These are phyloP conservation scores for Xylariomycetidae sp. DNA, from an alignment of 2,329 filamentous ascomycete species.

Conservation along the genomic window DNA sequence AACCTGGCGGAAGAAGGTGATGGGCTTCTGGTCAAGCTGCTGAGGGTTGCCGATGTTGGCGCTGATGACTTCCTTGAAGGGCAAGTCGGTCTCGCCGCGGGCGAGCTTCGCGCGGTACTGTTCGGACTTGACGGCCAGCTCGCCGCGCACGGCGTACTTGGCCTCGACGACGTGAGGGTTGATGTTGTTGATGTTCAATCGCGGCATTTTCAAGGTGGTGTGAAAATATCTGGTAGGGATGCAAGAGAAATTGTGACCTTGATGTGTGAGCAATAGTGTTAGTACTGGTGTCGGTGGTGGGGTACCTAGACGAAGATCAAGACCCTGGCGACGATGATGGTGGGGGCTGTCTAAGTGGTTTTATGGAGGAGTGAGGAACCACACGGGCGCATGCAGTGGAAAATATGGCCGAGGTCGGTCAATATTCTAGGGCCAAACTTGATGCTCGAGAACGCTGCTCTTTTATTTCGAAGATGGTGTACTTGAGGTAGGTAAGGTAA, in stretches of 20 bases:
- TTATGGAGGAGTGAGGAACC: no score
- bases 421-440: no score
- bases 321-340: no score
- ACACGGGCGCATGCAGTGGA: no score
- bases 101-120: conserved; percentile 72
- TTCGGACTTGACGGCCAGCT: conserved; percentile 90
- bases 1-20: conserved; percentile 98
- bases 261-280: neutral
- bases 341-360: no score
- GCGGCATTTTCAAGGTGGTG: conserved; percentile 23
- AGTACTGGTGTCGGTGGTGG: neutral
- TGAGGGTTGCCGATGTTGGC: conserved; percentile 99
- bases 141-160: conserved; percentile 94
- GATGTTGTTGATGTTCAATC: conserved; percentile 78
- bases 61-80: conserved; percentile 86
- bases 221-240: conserved; percentile 13
- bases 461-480: no score
- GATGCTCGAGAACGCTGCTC: no score
- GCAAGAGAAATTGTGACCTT: no score
- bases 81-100: conserved; percentile 55
- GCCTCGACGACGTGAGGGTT: conserved; percentile 83
- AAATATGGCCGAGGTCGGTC: no score
- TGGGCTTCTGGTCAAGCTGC: conserved; percentile 97
- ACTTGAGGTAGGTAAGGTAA: no score
- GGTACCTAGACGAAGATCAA: no score